Conservation (phyloP, 2,329 filamentous ascomycete genomes). For the Alternaria solani region DNA sequence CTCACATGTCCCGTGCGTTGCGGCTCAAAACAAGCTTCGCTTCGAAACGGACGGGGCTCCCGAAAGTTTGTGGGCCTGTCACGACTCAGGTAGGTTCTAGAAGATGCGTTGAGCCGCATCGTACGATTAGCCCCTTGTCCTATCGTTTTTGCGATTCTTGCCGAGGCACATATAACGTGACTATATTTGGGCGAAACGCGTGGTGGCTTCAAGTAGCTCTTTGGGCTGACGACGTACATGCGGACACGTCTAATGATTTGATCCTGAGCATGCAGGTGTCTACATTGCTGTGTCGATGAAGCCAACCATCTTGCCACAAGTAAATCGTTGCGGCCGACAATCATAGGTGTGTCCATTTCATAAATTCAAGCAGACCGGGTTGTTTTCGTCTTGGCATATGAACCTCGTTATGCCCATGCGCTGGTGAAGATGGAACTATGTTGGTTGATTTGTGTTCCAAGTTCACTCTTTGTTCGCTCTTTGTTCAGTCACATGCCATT, state of each 20-base stretch:
- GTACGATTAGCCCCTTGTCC: conserved; percentile 17
- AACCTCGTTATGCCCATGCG: not conserved
- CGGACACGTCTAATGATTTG: not conserved
- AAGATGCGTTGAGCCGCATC: conserved; percentile 21
- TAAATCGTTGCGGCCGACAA: not conserved
- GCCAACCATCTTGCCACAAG: not conserved
- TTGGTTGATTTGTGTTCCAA: not conserved
- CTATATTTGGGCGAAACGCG: not conserved
- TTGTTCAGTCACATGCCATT: not conserved
- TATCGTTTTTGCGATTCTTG: not conserved
- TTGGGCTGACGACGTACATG: not conserved
- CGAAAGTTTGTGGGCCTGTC: conserved; percentile 23
- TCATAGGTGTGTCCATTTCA: too few species aligned
- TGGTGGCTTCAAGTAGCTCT: not conserved
- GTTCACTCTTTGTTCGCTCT: not conserved
- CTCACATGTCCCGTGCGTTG: not conserved
- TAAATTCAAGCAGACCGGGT: not conserved
- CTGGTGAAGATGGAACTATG: not conserved
- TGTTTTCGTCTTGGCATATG: not conserved
- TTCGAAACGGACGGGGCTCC: conserved; percentile 26
- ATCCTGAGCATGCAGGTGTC: not conserved
- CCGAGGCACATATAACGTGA: conserved; percentile 5
- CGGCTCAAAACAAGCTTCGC: conserved; percentile 13
- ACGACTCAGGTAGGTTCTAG: conserved; percentile 28
- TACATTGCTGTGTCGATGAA: not conserved